Base-by-base conservation (phyloP, 169 alveolate genomes). In the Eimeria necatrix region DNA sequence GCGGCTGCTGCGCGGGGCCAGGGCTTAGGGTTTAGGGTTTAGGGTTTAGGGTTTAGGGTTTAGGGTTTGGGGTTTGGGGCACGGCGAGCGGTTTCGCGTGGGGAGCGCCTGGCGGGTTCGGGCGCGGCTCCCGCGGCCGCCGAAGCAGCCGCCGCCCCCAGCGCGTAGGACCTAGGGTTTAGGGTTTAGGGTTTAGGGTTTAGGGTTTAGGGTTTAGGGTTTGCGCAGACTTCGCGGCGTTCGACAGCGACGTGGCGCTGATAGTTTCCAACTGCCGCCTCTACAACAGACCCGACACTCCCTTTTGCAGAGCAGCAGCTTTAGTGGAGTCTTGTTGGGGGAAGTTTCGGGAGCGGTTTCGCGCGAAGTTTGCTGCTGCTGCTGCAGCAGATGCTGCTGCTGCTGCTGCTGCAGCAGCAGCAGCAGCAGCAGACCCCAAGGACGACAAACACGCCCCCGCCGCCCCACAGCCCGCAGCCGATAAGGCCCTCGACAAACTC, bases 221-320 rank as follows among this genome's bases (percentile, higher is more conserved):
- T 4, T 16, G n/a, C 26, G 32, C 94, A 89, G 94, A 59, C 1
- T 68, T 89, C 52, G 61, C 76, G 14, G 94, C 61, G 26, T 89
- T 89, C 46, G 87, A 89, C 48, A 64, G 73, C 7, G 94, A 89
- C 49, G 71, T 89, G 41, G 87, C 49, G 3, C 61, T 89, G 18
- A 89, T 89, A 48, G 78, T 89, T 46, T 32, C 86, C 41, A 89
- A 89, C 87, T 89, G 94, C 18, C 94, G 94, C 1, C 94, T 89
- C 64, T 89, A 89, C 76, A 89, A 89, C 60, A 86, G 71, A 8
- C 94, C 94, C 0, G 94, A 89, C 64, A 89, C 94, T 4, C 94
- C 94, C 51, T 89, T 64, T 59, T 89, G 94, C 48, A 51, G 94
- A 5, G 94, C 78, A 2, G 94, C 94, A 4, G 71, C 87, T 1